These are phyloP conservation scores for Aspergillus sp. DNA, from an alignment of 2,329 filamentous ascomycete species.

Conservation along the genomic window DNA sequence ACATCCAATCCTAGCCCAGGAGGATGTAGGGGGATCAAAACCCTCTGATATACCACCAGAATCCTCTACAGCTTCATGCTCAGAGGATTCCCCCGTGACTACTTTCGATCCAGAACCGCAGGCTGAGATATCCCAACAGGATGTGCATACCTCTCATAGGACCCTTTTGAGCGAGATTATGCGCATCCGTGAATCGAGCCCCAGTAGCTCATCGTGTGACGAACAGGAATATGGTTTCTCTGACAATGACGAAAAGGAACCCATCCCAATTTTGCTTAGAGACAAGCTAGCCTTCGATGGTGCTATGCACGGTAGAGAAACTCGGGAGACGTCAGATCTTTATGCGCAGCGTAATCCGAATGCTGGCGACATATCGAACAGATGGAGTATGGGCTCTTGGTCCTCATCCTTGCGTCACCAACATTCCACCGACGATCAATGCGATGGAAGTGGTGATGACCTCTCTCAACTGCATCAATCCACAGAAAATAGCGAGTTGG, in stretches of 20 bases:
- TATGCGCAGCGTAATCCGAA: constrained; percentile 20
- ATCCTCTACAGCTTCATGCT: constrained; percentile 56
- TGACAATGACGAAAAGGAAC: constrained; percentile 53
- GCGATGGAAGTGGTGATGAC: constrained; percentile 39
- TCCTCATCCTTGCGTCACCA: constrained; percentile 42
- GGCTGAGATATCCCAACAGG: constrained; percentile 50
- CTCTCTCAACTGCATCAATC: constrained; percentile 28
- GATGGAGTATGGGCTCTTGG: constrained; percentile 49
- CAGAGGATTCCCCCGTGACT: constrained; percentile 61
- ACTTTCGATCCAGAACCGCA: constrained; percentile 71
- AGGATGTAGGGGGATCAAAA: constrained; percentile 10
- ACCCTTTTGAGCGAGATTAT: constrained; percentile 51
- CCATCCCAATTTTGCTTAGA: constrained; percentile 57
- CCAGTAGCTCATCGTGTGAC: constrained; percentile 41
- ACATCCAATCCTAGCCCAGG: constrained; percentile 18
- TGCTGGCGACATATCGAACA: constrained; percentile 26
- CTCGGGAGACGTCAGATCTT: constrained; percentile 26
- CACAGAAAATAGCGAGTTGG: constrained; percentile 27
- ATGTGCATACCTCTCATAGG: constrained; percentile 33
- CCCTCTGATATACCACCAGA: constrained; percentile 15
- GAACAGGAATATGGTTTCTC: constrained; percentile 42
- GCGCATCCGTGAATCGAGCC: constrained; percentile 48
- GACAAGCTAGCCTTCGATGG: constrained; percentile 45
- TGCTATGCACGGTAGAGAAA: constrained; percentile 30
- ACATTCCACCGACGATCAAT: constrained; percentile 33